Evolutionary conservation across 371 early-diverging fungal genomes (phyloP).

Genomic region (Mucor plumbeus): DNA sequence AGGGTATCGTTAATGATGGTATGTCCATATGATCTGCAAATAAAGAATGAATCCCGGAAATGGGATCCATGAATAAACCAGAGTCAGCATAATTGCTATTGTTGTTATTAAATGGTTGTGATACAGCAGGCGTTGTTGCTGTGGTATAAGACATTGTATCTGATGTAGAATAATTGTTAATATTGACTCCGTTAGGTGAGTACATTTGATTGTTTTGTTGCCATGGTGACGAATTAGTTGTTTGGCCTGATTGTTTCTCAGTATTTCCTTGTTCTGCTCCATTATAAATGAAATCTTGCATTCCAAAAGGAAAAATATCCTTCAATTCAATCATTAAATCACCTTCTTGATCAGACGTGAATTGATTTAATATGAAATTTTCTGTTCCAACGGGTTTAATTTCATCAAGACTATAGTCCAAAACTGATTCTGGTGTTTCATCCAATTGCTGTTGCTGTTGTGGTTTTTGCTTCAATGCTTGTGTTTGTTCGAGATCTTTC

Average conservation of each 20-base stretch:
- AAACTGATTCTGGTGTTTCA: constrained; percentile 10
- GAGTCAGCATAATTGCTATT: not conserved
- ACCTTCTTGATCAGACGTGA: constrained; percentile 54
- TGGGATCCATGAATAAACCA: not conserved
- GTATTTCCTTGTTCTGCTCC: not conserved
- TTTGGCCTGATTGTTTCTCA: not conserved
- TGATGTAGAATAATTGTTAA: not conserved
- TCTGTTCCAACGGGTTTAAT: constrained; percentile 18
- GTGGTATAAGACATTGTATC: not conserved
- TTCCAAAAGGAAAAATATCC: constrained; percentile 27
- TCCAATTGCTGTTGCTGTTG: constrained; percentile 6
- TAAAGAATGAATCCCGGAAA: constrained; percentile 8
- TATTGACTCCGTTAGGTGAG: not conserved
- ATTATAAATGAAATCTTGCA: constrained; percentile 14
- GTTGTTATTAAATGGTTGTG: not conserved
- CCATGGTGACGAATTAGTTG: not conserved
- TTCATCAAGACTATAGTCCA: constrained; percentile 13
- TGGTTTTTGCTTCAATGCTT: constrained; percentile 16
- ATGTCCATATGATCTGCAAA: not conserved
- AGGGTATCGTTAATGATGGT: not conserved
- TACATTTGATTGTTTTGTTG: not conserved
- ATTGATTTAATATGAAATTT: constrained; percentile 44
- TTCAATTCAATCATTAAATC: constrained; percentile 47
- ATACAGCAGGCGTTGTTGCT: not conserved
- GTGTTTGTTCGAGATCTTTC: constrained; percentile 3